A percentile compares a stretch with the other conserved stretches of the same genome.
Conservation (phyloP, 176 grass and related monocot species). For the Rhynchospora tenuis region DNA sequence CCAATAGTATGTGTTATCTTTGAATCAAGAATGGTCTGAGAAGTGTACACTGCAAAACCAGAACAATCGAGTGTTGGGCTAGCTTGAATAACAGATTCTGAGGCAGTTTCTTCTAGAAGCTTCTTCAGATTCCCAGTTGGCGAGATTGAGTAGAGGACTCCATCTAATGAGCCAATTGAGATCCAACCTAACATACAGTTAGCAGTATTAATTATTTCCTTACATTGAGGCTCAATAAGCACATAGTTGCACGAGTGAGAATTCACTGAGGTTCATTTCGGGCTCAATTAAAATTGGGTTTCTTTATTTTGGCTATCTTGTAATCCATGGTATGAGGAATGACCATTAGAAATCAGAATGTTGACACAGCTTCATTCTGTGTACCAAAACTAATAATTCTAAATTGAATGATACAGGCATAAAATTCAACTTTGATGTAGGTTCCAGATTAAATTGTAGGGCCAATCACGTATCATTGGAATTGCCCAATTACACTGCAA, state of each 20-base stretch:
- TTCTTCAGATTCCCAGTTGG: constrained; percentile 52
- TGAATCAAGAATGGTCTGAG: constrained; percentile 48
- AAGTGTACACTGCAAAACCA: constrained; percentile 52
- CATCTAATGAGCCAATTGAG: constrained; percentile 77
- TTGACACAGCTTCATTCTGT: neutral
- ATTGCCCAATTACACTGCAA: neutral
- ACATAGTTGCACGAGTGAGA: neutral
- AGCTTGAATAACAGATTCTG: constrained; percentile 48
- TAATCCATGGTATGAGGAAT: neutral
- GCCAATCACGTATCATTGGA: neutral
- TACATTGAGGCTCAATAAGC: neutral
- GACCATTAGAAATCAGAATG: neutral
- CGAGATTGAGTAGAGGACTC: constrained; percentile 65
- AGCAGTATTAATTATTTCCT: neutral
- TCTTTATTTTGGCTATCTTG: neutral
- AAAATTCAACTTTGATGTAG: neutral
- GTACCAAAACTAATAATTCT: neutral
- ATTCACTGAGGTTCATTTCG: neutral
- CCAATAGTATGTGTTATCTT: constrained; percentile 44
- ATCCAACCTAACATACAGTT: constrained; percentile 58
- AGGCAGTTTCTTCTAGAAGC: constrained; percentile 44
- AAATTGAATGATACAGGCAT: neutral
- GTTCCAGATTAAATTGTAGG: neutral
- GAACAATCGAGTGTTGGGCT: constrained; percentile 67
- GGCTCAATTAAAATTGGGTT: neutral